Base-by-base conservation (phyloP, 1,139 yeast species). In the Hansenula sp. region DNA sequence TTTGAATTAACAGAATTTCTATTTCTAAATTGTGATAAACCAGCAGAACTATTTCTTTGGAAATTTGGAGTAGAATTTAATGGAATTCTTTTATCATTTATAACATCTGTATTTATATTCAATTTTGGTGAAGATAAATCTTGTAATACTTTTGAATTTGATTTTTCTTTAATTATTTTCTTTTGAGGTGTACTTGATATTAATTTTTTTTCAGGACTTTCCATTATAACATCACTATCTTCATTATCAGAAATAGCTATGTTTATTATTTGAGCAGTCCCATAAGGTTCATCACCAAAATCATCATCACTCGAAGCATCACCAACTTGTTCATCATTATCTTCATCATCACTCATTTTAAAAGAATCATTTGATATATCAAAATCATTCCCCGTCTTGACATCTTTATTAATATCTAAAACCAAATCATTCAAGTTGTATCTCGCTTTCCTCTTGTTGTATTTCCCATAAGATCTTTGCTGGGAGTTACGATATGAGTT, bases 201-300 rank as follows among this genome's bases (percentile, higher is more conserved):
- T 12, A n/a, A 20, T 13, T 10, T 14, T 17, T 31, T 45, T 9
- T 45, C 51, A 13, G 53, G 53, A 10, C 50, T 43, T 5, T 45
- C 48, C 37, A 43, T 39, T 3, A 44, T 37, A 3, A 41, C 37
- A 32, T 46, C 53, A 17, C 44, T 38, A 29, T 49, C 48, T 28
- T 52, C 56, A 25, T 52, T 46, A 36, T 53, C 57, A 12, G 53
- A 49, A 7, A 53, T 43, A 3, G 53, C 48, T 26, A 53, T 41
- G 17, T 44, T 43, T 14, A 53, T 42, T 7, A 52, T 29, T 18
- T 44, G 51, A 2, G 54, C 38, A 18, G 28, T 39, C 2, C 52
- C 43, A 31, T 48, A 53, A 3, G 54, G 52, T 19, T 38, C 31
- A 40, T 42, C 50, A 31, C 40, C 36, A 17, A 43, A 26, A n/a